A percentile compares a stretch with the other conserved stretches of the same genome.
Evolutionary conservation across 371 early-diverging fungal species (phyloP).

Genomic region (Syncephalis plumigaleata): DNA sequence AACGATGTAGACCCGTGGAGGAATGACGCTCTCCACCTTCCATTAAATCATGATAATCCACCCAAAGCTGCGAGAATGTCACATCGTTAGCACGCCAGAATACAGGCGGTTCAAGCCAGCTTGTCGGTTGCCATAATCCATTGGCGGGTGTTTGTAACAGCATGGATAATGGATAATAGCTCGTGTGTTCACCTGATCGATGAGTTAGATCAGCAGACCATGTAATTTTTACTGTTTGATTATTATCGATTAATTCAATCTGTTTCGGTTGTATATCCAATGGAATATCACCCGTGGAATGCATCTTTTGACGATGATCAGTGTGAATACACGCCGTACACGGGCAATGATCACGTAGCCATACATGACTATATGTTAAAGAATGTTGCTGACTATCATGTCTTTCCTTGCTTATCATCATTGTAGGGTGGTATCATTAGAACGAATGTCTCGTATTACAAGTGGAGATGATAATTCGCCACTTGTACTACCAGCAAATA

Average conservation of each 20-base stretch:
- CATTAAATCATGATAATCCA: conserved; percentile 21
- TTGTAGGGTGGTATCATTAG: no score
- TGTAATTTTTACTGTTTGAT: conserved; percentile 17
- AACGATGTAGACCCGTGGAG: conserved; percentile 26
- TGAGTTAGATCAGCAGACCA: conserved; percentile 22
- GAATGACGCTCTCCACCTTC: no score
- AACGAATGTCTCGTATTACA: no score
- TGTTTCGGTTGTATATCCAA: conserved; percentile 22
- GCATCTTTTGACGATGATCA: conserved; percentile 56
- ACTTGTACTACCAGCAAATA: no score
- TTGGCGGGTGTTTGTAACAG: conserved; percentile 20
- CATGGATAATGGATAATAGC: conserved; percentile 13
- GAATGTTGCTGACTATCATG: no score
- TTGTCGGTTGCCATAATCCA: conserved; percentile 5
- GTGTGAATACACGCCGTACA: conserved; percentile 59
- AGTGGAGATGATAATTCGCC: no score
- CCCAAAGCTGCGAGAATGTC: no score
- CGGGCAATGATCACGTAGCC: conserved; percentile 73
- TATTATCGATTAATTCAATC: conserved; percentile 9
- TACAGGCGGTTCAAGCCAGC: conserved; percentile 8
- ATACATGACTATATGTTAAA: conserved; percentile 14
- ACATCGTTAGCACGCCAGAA: no score
- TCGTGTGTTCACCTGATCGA: no score
- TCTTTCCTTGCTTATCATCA: no score
- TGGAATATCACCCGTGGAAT: conserved; percentile 55